Percentiles rank a stretch among this genome's conserved stretches.
phyloP scores from a whole-genome alignment of 73 alveolate genomes.

The Paramecium biaurelia region DNA sequence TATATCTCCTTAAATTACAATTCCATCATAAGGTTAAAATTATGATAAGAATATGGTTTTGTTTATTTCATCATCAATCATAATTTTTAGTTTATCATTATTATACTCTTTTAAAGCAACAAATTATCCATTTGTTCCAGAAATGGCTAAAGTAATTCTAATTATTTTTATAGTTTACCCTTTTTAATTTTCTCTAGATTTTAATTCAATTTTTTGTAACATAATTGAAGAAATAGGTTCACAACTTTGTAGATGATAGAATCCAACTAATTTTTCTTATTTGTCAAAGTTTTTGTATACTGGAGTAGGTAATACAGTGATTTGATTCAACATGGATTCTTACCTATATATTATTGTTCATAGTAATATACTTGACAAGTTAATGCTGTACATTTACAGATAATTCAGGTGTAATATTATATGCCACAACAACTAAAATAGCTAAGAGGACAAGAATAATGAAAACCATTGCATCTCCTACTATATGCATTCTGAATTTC shows the following conservation, averaged over 20 bases:
- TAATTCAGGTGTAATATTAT: not conserved
- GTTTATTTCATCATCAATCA: not conserved
- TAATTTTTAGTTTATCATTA: not conserved
- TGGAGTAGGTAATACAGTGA: not conserved
- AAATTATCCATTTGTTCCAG: not conserved
- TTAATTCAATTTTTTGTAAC: not conserved
- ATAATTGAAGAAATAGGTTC: not conserved
- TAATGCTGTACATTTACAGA: not conserved
- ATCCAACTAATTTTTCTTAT: not conserved
- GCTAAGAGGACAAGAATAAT: not conserved
- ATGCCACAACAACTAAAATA: not conserved
- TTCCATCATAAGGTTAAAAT: not conserved
- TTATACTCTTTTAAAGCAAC: not conserved
- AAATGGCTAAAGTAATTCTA: slow-evolving; percentile 9
- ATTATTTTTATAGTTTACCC: not conserved
- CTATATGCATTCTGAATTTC: not conserved
- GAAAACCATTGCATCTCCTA: not conserved
- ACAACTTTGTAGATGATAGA: not conserved
- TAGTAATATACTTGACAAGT: not conserved
- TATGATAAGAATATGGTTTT: not conserved
- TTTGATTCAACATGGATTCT: not conserved
- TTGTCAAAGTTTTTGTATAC: not conserved
- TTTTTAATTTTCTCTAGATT: not conserved
- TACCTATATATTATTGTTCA: not conserved
- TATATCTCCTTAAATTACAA: not conserved